Conservation (phyloP, 1,284 basidiomycete genomes). For the Ganoderma resinaceum region DNA sequence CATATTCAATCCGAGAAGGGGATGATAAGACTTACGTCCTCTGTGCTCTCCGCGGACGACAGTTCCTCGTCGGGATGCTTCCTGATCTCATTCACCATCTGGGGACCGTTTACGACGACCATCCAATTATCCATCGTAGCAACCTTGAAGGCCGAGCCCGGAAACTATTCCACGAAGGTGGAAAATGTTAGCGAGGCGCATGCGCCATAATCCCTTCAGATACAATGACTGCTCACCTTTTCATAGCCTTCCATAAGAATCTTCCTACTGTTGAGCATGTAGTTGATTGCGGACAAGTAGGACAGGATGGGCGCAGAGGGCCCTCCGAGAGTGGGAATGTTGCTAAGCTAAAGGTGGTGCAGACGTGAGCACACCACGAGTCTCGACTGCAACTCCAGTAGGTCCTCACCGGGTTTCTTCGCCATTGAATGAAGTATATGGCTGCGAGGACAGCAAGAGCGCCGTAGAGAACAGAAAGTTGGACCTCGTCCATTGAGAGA, state of each 20-base stretch:
- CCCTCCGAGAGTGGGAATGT: conserved; percentile 41
- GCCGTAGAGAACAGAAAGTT: not conserved
- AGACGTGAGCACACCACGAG: no score
- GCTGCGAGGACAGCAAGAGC: not conserved
- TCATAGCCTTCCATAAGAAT: conserved; percentile 37
- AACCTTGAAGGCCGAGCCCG: conserved; percentile 40
- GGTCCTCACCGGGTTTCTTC: conserved; percentile 10
- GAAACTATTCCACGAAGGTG: no score
- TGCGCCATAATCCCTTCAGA: no score
- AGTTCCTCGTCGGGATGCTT: no score
- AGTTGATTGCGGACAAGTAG: conserved; percentile 33
- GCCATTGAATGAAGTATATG: not conserved
- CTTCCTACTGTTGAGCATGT: conserved; percentile 28
- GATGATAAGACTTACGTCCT: no score
- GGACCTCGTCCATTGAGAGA: no score
- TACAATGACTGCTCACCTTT: no score
- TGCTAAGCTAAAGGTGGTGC: conserved; percentile 16
- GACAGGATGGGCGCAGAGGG: conserved; percentile 35
- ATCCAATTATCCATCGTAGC: conserved; percentile 43
- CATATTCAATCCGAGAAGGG: conserved; percentile 11
- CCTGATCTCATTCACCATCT: conserved; percentile 5
- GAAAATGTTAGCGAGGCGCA: no score
- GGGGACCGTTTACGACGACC: conserved; percentile 32
- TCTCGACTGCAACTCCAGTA: not conserved
- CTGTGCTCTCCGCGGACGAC: no score